These are phyloP conservation scores for Acacia crassicarpa DNA, from an alignment of 306 rosid genomes.

Conservation along the genomic window DNA sequence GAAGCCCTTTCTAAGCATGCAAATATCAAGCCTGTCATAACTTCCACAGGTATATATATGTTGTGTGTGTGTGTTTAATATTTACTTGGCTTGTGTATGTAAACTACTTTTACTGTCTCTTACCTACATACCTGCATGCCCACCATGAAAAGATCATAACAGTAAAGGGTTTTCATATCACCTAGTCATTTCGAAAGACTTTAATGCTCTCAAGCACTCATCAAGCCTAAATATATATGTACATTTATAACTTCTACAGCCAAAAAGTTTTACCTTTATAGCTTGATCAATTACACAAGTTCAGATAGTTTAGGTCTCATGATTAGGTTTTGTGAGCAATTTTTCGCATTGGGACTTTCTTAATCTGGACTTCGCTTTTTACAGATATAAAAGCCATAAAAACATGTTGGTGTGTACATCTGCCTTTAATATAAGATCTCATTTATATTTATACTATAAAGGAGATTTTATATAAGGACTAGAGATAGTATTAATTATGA, in stretches of 20 bases:
- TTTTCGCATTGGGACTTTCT: background rate
- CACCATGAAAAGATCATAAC: background rate
- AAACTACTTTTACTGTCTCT: background rate
- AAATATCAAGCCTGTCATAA: conserved; percentile 76
- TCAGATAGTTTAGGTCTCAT: background rate
- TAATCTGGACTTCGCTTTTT: too few relatives aligned
- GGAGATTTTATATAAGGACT: too few relatives aligned
- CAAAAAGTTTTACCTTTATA: background rate
- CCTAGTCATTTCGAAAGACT: background rate
- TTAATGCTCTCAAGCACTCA: background rate
- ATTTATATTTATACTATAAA: too few relatives aligned
- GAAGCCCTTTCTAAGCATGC: conserved; percentile 94
- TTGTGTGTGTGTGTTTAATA: background rate
- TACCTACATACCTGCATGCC: background rate
- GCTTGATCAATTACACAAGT: background rate
- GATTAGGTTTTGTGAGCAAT: background rate
- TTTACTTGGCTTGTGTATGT: background rate
- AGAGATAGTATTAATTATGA: background rate
- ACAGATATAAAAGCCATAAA: background rate
- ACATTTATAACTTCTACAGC: background rate
- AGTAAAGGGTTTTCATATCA: background rate
- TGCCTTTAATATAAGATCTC: too few relatives aligned
- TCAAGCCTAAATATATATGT: background rate
- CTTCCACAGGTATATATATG: conserved; percentile 66
- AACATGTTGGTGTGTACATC: background rate